phyloP scores from a whole-genome alignment of 2,329 filamentous ascomycete genomes.

The Cladorrhinum sp. region DNA sequence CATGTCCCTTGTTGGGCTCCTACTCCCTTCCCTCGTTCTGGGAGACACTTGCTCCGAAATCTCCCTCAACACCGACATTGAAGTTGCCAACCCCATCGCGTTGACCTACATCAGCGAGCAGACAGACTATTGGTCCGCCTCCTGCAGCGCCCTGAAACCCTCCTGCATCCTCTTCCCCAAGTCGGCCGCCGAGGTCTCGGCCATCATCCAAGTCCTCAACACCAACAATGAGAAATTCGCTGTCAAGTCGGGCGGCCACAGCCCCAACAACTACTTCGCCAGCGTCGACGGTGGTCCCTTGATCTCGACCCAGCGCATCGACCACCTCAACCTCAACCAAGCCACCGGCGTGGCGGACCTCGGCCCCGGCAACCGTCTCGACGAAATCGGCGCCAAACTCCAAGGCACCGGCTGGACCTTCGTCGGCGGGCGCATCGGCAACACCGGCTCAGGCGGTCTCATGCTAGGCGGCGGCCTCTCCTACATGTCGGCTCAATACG shows the following conservation, averaged over 20 bases:
- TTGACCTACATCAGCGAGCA: slow-evolving; percentile 19
- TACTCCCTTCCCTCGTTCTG: slow-evolving; percentile 2
- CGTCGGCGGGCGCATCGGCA: slow-evolving; percentile 44
- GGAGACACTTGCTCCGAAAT: slow-evolving; percentile 21
- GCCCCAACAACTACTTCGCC: slow-evolving; percentile 51
- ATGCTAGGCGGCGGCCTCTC: slow-evolving; percentile 47
- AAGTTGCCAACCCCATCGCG: slow-evolving; percentile 14
- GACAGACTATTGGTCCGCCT: slow-evolving; percentile 25
- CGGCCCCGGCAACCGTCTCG: slow-evolving; percentile 45
- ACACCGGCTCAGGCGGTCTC: slow-evolving; percentile 47
- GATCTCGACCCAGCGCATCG: slow-evolving; percentile 46
- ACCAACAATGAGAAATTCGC: slow-evolving; percentile 41
- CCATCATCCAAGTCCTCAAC: slow-evolving; percentile 19
- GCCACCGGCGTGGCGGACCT: slow-evolving; percentile 30
- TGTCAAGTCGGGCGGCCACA: slow-evolving; percentile 56
- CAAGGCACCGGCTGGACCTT: slow-evolving; percentile 42
- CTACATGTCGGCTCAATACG: slow-evolving; percentile 30
- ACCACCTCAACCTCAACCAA: slow-evolving; percentile 38
- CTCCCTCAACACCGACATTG: slow-evolving; percentile 15
- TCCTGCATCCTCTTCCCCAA: slow-evolving; percentile 25
- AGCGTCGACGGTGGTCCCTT: slow-evolving; percentile 48
- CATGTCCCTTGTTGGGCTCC: neutral
- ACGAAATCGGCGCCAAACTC: slow-evolving; percentile 39
- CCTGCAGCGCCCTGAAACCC: slow-evolving; percentile 21
- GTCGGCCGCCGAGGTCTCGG: slow-evolving; percentile 21